Base-by-base conservation (phyloP, 2,329 filamentous ascomycete species). In the Arthrobotrys sphaeroides region DNA sequence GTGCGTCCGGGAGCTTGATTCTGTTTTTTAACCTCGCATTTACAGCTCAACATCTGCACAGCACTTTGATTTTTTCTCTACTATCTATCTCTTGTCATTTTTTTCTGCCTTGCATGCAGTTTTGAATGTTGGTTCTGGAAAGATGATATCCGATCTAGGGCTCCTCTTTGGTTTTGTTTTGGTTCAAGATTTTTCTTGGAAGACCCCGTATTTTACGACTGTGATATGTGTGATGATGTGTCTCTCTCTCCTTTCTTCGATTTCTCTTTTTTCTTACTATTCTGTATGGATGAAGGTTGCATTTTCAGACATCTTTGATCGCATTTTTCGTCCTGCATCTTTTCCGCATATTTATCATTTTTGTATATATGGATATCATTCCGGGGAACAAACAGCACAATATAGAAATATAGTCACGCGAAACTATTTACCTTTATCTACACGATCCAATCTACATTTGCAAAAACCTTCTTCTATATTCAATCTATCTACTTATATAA, bases 331-430 rank as follows among this genome's bases (percentile, higher is more conserved):
- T 67, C 61, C 57, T 66, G 53, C n/a, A 28, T 55, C 12, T 18
- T 65, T 31, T 10, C n/a, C 3, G 53, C 18, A 28, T 36, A 18
- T 9, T 51, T 55, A 38, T 2, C 40, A 24, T 42, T 53, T 62
- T 53, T 76, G 51, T 55, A 55, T 55, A 55, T 55, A 55, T 55
- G 51, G 51, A 55, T 55, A 53, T 55, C 36, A 55, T 55, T 24
- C 20, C 31, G 28, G 51, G 51, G 51, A 55, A 38, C 31, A 38
- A 55, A 22, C 26, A 33, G 36, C 36, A 38, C n/a, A n/a, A n/a
- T 55, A 55, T 28, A 55, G 51, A 55, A 55, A 38, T 38, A 55
- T 38, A 55, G 10, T 38, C 18, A 24, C 18, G 51, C 51, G 31
- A 55, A 33, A 16, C 28, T 20, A 38, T 38, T 16, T 40, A 40